Percentiles rank a stretch among this genome's conserved stretches.
Conservation (phyloP, 495 filamentous ascomycete genomes). For the Daldinia concentrica region DNA sequence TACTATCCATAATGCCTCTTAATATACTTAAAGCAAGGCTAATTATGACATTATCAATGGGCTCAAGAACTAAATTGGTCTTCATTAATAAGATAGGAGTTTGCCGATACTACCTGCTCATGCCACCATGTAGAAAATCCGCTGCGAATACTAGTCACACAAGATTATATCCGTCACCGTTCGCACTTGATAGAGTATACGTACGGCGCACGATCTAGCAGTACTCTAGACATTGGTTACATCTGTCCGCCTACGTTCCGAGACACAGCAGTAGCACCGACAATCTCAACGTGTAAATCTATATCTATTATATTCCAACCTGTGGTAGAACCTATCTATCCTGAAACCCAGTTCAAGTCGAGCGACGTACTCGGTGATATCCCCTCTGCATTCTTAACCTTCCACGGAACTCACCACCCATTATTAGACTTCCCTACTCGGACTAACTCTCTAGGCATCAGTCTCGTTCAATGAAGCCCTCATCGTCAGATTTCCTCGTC, state of each 20-base stretch:
- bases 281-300: conserved; percentile 7
- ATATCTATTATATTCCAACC: conserved; percentile 21
- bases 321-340: conserved; percentile 18
- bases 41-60: not conserved
- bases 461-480: conserved; percentile 20
- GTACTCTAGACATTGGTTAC: not conserved
- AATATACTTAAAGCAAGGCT: not conserved
- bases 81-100: not conserved
- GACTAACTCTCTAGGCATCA: not conserved
- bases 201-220: not conserved
- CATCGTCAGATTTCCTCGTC: not conserved
- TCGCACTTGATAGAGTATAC: no score
- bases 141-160: no score
- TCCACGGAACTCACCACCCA: not conserved
- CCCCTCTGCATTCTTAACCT: not conserved
- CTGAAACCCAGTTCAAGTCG: conserved; percentile 33
- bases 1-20: not conserved
- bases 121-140: no score
- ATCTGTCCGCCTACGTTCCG: not conserved
- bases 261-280: not conserved
- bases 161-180: no score
- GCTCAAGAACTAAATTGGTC: not conserved
- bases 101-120: not conserved
- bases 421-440: not conserved
- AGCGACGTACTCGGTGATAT: conserved; percentile 24